phyloP scores from a whole-genome alignment of 2,329 filamentous ascomycete genomes.

The Lachnellula occidentalis region DNA sequence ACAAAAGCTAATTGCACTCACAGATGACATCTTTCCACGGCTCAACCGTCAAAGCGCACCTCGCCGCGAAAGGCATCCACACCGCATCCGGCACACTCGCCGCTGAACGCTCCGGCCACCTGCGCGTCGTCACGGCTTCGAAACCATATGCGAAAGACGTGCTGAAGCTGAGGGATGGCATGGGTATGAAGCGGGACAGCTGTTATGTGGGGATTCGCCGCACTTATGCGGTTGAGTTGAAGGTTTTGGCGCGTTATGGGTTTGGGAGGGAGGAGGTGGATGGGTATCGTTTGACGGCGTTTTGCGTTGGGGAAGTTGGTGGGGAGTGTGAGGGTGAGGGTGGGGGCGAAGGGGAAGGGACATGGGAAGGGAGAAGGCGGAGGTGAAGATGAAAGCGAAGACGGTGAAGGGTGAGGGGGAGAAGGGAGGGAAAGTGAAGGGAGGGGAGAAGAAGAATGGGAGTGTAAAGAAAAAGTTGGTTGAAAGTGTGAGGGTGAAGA shows the following conservation, averaged over 20 bases:
- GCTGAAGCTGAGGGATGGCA: conserved; percentile 9
- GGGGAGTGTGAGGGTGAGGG: background rate
- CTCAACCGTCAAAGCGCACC: conserved; percentile 8
- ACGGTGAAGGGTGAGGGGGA: background rate
- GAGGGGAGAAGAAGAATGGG: background rate
- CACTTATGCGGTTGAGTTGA: conserved; percentile 6
- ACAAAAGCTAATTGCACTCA: background rate
- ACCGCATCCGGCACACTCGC: conserved; percentile 1
- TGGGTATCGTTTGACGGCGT: conserved; percentile 9
- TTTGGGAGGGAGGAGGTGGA: conserved; percentile 7
- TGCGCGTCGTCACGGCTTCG: conserved; percentile 12
- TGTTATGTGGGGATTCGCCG: conserved; percentile 12
- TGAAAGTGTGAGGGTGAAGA: background rate
- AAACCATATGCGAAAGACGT: conserved; percentile 12
- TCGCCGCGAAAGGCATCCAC: conserved; percentile 9
- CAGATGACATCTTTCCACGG: conserved; percentile 19
- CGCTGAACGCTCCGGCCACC: conserved; percentile 6
- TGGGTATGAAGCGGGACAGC: conserved; percentile 17
- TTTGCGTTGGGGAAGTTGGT: conserved; percentile 1
- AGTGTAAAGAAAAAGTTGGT: background rate
- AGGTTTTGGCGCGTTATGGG: conserved; percentile 14
- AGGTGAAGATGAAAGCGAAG: background rate
- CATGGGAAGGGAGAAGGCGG: background rate
- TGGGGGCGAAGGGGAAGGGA: background rate
- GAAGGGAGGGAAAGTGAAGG: background rate